These are phyloP conservation scores for Boletus speciosus DNA, from an alignment of 768 basidiomycete genomes.

Conservation along the genomic window DNA sequence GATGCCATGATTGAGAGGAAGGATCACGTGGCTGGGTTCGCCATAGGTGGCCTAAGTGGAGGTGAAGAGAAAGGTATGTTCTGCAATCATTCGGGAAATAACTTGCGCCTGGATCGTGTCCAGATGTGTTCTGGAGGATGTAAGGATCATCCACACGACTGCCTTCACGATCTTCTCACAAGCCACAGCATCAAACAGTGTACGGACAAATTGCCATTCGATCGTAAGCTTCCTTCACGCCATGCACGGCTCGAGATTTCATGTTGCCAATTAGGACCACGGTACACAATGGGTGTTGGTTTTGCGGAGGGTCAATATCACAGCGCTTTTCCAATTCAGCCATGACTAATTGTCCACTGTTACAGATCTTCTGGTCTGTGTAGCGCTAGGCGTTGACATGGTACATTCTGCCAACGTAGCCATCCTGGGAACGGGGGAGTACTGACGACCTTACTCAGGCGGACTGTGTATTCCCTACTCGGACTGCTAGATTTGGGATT, in stretches of 20 bases:
- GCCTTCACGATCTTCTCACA: slow-evolving; percentile 9
- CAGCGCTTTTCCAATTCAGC: not conserved
- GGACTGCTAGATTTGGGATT: slow-evolving; percentile 89
- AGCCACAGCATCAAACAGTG: slow-evolving; percentile 72
- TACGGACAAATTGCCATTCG: slow-evolving; percentile 70
- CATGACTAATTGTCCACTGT: not conserved
- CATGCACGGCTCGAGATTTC: not conserved
- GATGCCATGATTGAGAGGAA: slow-evolving; percentile 78
- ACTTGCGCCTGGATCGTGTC: slow-evolving; percentile 1
- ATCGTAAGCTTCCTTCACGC: slow-evolving; percentile 47
- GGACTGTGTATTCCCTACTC: slow-evolving; percentile 91
- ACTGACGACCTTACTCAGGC: slow-evolving; percentile 46
- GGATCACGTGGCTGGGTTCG: slow-evolving; percentile 81
- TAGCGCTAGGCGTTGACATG: slow-evolving; percentile 93
- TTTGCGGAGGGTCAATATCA: slow-evolving; percentile 74
- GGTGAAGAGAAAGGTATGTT: slow-evolving; percentile 83
- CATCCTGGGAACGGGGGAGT: not conserved
- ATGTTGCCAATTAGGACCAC: slow-evolving; percentile 53
- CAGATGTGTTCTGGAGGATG: slow-evolving; percentile 86
- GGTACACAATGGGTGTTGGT: slow-evolving; percentile 91
- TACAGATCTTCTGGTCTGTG: slow-evolving; percentile 82
- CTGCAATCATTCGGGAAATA: slow-evolving; percentile 4
- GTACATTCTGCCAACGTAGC: slow-evolving; percentile 35
- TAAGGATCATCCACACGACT: slow-evolving; percentile 33
- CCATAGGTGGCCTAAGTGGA: slow-evolving; percentile 86